Evolutionary conservation across 176 grass and related monocot genomes (phyloP).

Genomic region (Neostapfia colusana): DNA sequence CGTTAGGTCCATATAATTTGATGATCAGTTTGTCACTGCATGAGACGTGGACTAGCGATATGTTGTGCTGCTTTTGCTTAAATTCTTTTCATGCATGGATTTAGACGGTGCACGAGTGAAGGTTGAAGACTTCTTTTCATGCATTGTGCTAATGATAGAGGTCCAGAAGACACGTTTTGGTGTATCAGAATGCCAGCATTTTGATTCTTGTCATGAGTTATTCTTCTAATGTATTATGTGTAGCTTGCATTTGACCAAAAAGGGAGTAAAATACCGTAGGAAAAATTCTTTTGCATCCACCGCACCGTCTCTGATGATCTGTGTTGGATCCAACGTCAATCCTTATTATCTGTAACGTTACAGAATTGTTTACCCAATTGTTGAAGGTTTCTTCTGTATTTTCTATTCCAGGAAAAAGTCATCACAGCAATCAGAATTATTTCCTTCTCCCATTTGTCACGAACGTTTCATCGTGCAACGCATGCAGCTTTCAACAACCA

Average conservation of each 20-base stretch:
- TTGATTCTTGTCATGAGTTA: background rate
- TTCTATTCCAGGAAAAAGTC: conserved; percentile 24
- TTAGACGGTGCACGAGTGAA: background rate
- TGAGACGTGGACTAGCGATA: background rate
- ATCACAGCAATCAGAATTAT: background rate
- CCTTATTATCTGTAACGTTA: background rate
- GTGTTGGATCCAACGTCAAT: conserved; percentile 38
- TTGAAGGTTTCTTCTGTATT: conserved; percentile 40
- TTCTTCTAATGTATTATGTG: background rate
- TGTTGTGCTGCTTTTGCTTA: background rate
- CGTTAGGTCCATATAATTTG: background rate
- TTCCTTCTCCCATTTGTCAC: background rate
- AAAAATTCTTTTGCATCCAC: conserved; percentile 30
- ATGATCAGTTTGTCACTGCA: background rate
- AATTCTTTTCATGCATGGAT: background rate
- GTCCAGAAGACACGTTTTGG: background rate
- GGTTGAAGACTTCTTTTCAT: background rate
- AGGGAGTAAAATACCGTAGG: background rate
- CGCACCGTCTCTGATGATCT: background rate
- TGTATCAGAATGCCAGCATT: no score
- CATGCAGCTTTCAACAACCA: background rate
- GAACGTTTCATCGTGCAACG: conserved; percentile 41
- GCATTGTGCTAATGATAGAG: background rate
- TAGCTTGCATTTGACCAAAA: conserved; percentile 38
- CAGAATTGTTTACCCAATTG: conserved; percentile 1